These are phyloP conservation scores for Erysiphe pulchra DNA, from an alignment of 2,329 filamentous ascomycete genomes.

Conservation along the genomic window DNA sequence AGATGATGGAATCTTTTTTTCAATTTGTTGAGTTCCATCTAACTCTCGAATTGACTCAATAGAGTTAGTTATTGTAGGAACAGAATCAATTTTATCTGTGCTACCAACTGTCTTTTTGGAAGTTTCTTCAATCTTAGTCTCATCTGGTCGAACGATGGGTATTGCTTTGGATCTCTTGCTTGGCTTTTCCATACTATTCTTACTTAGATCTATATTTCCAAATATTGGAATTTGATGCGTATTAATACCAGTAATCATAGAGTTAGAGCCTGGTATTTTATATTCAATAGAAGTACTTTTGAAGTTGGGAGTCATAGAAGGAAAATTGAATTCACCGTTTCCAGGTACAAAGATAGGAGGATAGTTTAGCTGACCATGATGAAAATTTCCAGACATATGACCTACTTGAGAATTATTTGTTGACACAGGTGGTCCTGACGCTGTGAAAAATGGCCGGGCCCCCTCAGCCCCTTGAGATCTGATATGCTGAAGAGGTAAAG, in stretches of 20 bases:
- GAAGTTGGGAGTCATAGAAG: slow-evolving; percentile 38
- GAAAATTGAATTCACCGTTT: slow-evolving; percentile 41
- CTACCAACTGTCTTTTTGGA: slow-evolving; percentile 48
- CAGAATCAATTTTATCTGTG: slow-evolving; percentile 41
- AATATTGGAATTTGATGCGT: slow-evolving; percentile 29
- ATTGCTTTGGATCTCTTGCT: slow-evolving; percentile 58
- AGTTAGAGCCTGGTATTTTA: slow-evolving; percentile 19
- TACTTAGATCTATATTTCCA: slow-evolving; percentile 36
- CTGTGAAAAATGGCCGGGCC: slow-evolving; percentile 2
- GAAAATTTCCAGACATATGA: slow-evolving; percentile 8
- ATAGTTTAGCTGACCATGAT: slow-evolving; percentile 36
- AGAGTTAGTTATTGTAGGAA: slow-evolving; percentile 46
- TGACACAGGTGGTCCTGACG: slow-evolving; percentile 14
- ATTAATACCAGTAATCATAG: slow-evolving; percentile 22
- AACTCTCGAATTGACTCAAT: slow-evolving; percentile 14
- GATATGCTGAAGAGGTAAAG: slow-evolving; percentile 19
- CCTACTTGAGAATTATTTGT: slow-evolving; percentile 10
- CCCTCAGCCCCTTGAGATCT: slow-evolving; percentile 18
- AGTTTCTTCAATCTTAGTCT: slow-evolving; percentile 28
- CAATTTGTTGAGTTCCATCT: slow-evolving; percentile 11
- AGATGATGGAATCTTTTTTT: slow-evolving; percentile 5
- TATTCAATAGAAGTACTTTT: slow-evolving; percentile 48
- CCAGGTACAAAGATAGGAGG: slow-evolving; percentile 48
- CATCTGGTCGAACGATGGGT: slow-evolving; percentile 47
- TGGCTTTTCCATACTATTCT: slow-evolving; percentile 36